Conservation (phyloP, 768 basidiomycete species). For the Lepiota venenata region DNA sequence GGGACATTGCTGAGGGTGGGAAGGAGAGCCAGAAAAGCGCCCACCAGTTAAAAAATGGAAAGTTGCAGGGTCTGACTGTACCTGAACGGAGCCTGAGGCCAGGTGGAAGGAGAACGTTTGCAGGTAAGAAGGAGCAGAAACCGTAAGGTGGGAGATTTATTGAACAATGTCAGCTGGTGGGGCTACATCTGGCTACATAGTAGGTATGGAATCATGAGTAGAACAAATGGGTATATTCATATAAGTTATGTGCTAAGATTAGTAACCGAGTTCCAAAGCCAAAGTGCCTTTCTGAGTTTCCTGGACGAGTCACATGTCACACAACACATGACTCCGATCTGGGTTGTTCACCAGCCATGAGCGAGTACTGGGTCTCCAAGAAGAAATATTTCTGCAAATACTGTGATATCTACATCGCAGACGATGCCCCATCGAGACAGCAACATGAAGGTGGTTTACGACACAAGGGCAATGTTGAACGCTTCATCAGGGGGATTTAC, state of each 20-base stretch:
- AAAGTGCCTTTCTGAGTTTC: not conserved
- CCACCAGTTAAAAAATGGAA: not conserved
- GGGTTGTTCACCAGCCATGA: constrained; percentile 46
- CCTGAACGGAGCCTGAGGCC: not conserved
- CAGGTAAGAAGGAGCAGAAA: not conserved
- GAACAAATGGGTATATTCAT: too few species aligned
- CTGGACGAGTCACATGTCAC: not conserved
- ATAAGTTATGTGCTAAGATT: too few species aligned
- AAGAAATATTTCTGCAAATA: constrained; percentile 96
- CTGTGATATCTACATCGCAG: constrained; percentile 95
- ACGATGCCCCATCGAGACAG: constrained; percentile 88
- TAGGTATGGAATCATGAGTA: too few species aligned
- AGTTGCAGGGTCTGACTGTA: not conserved
- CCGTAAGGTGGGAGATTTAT: not conserved
- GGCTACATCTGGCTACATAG: too few species aligned
- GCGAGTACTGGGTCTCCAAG: constrained; percentile 90
- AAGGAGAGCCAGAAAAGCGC: not conserved
- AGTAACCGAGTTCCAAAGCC: too few species aligned
- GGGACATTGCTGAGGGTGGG: constrained; percentile 1
- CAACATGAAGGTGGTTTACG: constrained; percentile 93
- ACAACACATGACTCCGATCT: not conserved
- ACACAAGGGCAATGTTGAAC: constrained; percentile 92
- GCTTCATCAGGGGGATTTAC: constrained; percentile 90
- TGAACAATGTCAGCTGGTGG: not conserved
- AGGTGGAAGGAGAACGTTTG: not conserved